phyloP scores from a whole-genome alignment of 345 rosid species.

The Abelmoschus esculentus region DNA sequence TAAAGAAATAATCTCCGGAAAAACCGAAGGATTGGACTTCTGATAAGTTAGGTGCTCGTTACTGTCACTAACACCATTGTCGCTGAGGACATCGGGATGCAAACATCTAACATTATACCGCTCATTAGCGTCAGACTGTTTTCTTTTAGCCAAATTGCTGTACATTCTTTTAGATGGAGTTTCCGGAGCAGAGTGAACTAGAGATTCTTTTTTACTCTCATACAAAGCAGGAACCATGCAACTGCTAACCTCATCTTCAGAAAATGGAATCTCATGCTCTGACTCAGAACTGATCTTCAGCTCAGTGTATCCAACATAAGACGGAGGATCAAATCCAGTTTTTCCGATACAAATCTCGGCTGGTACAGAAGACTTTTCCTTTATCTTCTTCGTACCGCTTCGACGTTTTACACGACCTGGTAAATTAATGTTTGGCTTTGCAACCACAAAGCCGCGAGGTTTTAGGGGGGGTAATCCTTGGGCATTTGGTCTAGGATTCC shows the following conservation, averaged over 20 bases:
- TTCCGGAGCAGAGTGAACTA: constrained; percentile 19
- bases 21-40: constrained; percentile 10
- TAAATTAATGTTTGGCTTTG: constrained; percentile 30
- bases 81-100: constrained; percentile 7
- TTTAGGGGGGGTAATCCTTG: constrained; percentile 30
- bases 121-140: constrained; percentile 14
- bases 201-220: constrained; percentile 23
- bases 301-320: constrained; percentile 47
- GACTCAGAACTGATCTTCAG: constrained; percentile 44
- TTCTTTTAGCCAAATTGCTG: constrained; percentile 6
- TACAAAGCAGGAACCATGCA: constrained; percentile 15
- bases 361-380: constrained; percentile 23
- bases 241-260: constrained; percentile 36
- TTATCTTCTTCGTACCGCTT: constrained; percentile 36
- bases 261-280: constrained; percentile 45
- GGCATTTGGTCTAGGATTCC: constrained; percentile 35
- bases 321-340: constrained; percentile 30
- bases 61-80: constrained; percentile 5
- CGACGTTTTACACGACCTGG: constrained; percentile 20
- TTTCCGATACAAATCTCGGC: constrained; percentile 19
- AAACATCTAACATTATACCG: constrained; percentile 14
- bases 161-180: constrained; percentile 12
- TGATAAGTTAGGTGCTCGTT: constrained; percentile 20
- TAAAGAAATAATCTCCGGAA: constrained; percentile 26
- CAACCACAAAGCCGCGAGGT: constrained; percentile 13